These are phyloP conservation scores for Tympanopsis confertula DNA, from an alignment of 2,329 filamentous ascomycete species.

Conservation along the genomic window DNA sequence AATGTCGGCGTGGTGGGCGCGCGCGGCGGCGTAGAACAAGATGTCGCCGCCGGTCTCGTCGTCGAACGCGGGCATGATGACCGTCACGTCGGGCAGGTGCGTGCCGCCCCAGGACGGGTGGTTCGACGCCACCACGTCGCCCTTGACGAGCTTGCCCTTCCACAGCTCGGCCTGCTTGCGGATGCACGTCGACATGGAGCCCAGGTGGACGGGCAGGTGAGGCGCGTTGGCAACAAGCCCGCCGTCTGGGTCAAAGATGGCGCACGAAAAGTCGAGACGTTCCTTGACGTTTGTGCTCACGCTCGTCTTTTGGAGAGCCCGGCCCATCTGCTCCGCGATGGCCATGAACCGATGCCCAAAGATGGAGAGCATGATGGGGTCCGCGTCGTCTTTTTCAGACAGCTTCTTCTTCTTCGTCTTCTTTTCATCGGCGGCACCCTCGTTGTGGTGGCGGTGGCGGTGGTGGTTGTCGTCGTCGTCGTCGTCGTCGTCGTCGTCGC, in stretches of 20 bases:
- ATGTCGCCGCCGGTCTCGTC: constrained; percentile 9
- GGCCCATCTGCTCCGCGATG: constrained; percentile 47
- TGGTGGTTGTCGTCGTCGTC: constrained; percentile 10
- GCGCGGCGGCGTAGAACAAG: constrained; percentile 23
- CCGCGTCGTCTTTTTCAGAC: constrained; percentile 13
- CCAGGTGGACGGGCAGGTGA: constrained; percentile 27
- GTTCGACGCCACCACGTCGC: constrained; percentile 26
- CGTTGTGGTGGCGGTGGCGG: too few species aligned
- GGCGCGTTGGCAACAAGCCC: constrained; percentile 27
- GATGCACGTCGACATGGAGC: constrained; percentile 26
- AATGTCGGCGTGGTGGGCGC: constrained; percentile 27
- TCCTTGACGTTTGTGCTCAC: constrained; percentile 36
- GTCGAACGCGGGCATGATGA: constrained; percentile 23
- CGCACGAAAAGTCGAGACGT: constrained; percentile 28
- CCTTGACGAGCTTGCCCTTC: constrained; percentile 16
- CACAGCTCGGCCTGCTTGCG: constrained; percentile 22
- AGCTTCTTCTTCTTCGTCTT: too few species aligned
- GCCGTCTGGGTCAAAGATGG: constrained; percentile 25
- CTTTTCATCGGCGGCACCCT: too few species aligned
- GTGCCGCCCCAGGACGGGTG: constrained; percentile 25
- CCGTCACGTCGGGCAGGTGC: constrained; percentile 25
- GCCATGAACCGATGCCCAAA: constrained; percentile 46
- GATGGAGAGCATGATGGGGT: constrained; percentile 39
- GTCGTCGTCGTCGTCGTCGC: constrained; percentile 7
- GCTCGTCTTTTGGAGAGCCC: constrained; percentile 39